These are phyloP conservation scores for Hericium alpestre DNA, from an alignment of 768 basidiomycete species.

Conservation along the genomic window DNA sequence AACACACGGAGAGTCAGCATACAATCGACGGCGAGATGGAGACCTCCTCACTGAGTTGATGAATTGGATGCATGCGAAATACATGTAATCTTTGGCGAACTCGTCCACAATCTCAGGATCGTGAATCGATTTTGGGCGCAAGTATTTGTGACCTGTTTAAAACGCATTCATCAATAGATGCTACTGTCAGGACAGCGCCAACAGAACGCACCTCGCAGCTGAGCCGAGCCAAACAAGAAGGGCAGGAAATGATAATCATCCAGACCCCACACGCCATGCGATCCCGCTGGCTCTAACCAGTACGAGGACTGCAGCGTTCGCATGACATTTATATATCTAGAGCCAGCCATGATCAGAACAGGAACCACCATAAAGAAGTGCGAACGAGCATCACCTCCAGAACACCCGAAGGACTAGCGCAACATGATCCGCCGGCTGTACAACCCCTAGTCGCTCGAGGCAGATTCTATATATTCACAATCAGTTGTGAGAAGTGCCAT, in stretches of 20 bases:
- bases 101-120: constrained; percentile 87
- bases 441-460: constrained; percentile 57
- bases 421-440: constrained; percentile 53
- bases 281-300: constrained; percentile 98
- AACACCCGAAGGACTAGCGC: constrained; percentile 78
- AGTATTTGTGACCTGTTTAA: constrained; percentile 59
- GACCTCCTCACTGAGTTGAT: constrained; percentile 70
- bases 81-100: constrained; percentile 89
- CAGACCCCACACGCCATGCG: constrained; percentile 95
- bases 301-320: constrained; percentile 84
- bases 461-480: constrained; percentile 53
- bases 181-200: not conserved
- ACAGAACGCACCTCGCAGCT: constrained; percentile 42
- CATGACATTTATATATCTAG: constrained; percentile 68
- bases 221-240: constrained; percentile 79
- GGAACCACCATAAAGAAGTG: not conserved
- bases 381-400: constrained; percentile 51
- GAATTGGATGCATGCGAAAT: constrained; percentile 90
- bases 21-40: not conserved
- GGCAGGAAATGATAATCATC: constrained; percentile 96
- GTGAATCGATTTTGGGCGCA: constrained; percentile 87
- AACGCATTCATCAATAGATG: not conserved
- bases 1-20: not conserved
- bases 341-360: not conserved
- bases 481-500: not conserved